Evolutionary conservation across 352 stramenopile species (phyloP).

Genomic region (Phytopythium oedochilum): DNA sequence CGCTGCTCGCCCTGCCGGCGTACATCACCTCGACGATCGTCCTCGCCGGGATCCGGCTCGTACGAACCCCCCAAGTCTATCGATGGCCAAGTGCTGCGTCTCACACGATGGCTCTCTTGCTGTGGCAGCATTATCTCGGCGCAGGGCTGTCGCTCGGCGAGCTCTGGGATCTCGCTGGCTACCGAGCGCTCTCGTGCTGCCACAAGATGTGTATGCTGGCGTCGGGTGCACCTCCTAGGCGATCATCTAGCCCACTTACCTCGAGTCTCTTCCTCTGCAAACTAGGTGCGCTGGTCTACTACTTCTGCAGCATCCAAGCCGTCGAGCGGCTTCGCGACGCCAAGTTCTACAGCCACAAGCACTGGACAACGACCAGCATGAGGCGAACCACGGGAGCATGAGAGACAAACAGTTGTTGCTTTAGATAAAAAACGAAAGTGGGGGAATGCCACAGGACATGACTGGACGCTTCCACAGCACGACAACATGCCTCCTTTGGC

Average conservation of each 20-base stretch:
- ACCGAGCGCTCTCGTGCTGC: constrained; percentile 33
- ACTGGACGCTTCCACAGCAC: not conserved
- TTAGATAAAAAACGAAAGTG: not conserved
- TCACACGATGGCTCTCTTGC: not conserved
- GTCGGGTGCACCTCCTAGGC: too few species aligned
- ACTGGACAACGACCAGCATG: constrained; percentile 22
- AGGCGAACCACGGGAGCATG: not conserved
- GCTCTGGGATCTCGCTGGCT: constrained; percentile 41
- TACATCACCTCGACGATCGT: constrained; percentile 54
- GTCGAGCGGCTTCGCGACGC: constrained; percentile 42
- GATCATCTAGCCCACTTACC: not conserved
- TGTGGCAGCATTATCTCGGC: constrained; percentile 27
- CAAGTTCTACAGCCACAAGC: constrained; percentile 56
- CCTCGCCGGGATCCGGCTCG: constrained; percentile 29
- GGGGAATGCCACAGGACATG: too few species aligned
- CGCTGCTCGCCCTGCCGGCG: constrained; percentile 35
- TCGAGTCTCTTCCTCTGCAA: not conserved
- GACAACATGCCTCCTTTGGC: not conserved
- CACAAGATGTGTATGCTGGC: constrained; percentile 58
- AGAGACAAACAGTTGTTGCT: not conserved
- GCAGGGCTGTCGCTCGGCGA: constrained; percentile 19
- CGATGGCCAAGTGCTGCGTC: too few species aligned
- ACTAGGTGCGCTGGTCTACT: constrained; percentile 43
- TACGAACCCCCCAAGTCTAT: too few species aligned
- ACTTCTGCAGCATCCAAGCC: constrained; percentile 41